Evolutionary conservation across 1,284 basidiomycete species (phyloP).

Genomic region (Ceratobasidium sp.): DNA sequence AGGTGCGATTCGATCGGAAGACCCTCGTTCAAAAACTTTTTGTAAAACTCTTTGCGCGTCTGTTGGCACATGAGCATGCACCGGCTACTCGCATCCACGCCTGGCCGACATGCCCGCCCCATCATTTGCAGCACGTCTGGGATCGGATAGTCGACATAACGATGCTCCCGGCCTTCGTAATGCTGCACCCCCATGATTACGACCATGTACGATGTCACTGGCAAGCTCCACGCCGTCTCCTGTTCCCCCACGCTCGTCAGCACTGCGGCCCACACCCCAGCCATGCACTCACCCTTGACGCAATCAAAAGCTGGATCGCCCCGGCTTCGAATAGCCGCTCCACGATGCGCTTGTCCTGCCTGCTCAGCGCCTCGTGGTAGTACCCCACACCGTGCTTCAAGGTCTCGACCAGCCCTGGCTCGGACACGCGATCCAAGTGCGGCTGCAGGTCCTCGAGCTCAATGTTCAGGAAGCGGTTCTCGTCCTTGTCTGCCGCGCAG

Average conservation of each 20-base stretch:
- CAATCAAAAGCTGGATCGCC: conserved; percentile 94
- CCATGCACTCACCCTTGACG: conserved; percentile 77
- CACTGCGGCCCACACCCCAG: neutral
- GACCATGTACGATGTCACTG: conserved; percentile 95
- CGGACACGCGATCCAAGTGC: conserved; percentile 87
- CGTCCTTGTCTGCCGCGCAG: conserved; percentile 88
- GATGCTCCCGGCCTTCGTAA: conserved; percentile 96
- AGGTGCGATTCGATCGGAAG: conserved; percentile 97
- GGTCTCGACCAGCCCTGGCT: conserved; percentile 82
- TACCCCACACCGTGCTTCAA: conserved; percentile 93
- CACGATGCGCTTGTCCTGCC: conserved; percentile 93
- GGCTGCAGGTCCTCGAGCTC: conserved; percentile 86
- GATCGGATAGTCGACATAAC: conserved; percentile 97
- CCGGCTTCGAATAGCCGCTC: conserved; percentile 94
- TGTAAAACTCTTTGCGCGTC: conserved; percentile 97
- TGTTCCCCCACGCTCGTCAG: conserved; percentile 54
- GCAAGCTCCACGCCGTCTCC: conserved; percentile 97
- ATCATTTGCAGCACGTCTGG: conserved; percentile 99
- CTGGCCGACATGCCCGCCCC: conserved; percentile 92
- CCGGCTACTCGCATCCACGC: conserved; percentile 86
- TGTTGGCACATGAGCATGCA: conserved; percentile 98
- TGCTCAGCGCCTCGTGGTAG: conserved; percentile 94
- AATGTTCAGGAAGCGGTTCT: conserved; percentile 91
- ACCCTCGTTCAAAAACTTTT: conserved; percentile 97
- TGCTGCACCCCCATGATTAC: conserved; percentile 98